A percentile compares a stretch with the other conserved stretches of the same genome.
Conservation (phyloP, 768 basidiomycete genomes). For the Phlebiopsis flavidoalba region DNA sequence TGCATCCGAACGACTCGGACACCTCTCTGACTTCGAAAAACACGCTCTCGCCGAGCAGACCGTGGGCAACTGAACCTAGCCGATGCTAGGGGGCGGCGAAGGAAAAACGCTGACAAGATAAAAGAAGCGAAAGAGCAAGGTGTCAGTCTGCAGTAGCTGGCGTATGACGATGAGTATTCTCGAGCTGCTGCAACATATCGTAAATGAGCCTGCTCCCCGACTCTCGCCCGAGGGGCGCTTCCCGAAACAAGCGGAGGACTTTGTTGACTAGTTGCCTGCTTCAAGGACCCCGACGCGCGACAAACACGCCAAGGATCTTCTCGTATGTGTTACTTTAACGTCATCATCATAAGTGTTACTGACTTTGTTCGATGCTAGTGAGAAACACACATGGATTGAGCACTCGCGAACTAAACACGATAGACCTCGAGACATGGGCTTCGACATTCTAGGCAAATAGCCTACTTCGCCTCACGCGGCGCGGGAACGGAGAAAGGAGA, state of each 20-base stretch:
- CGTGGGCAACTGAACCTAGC: slow-evolving; percentile 47
- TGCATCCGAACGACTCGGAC: slow-evolving; percentile 71
- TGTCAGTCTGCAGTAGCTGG: slow-evolving; percentile 90
- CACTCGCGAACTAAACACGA: slow-evolving; percentile 49
- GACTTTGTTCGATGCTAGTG: slow-evolving; percentile 24
- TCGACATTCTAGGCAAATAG: slow-evolving; percentile 48
- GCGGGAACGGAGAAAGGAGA: neutral
- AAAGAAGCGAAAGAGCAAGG: slow-evolving; percentile 86
- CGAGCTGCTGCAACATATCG: slow-evolving; percentile 95
- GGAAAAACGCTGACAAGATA: slow-evolving; percentile 54
- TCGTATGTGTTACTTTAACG: slow-evolving; percentile 45
- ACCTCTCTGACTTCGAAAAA: slow-evolving; percentile 73
- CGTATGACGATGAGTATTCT: slow-evolving; percentile 97
- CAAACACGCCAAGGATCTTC: slow-evolving; percentile 84
- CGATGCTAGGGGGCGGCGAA: slow-evolving; percentile 28
- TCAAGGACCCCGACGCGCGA: slow-evolving; percentile 83
- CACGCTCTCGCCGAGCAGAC: slow-evolving; percentile 71
- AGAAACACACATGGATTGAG: slow-evolving; percentile 75
- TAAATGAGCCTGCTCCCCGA: slow-evolving; percentile 94
- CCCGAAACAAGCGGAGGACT: slow-evolving; percentile 71
- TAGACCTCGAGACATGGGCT: slow-evolving; percentile 80
- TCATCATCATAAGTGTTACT: neutral
- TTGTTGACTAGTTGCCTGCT: slow-evolving; percentile 86
- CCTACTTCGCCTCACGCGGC: neutral
- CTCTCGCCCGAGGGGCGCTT: slow-evolving; percentile 71